Evolutionary conservation across 352 stramenopile genomes (phyloP), one percentile per base, ranked within the genome.

Genomic region (Thraustochytrium striatum): DNA sequence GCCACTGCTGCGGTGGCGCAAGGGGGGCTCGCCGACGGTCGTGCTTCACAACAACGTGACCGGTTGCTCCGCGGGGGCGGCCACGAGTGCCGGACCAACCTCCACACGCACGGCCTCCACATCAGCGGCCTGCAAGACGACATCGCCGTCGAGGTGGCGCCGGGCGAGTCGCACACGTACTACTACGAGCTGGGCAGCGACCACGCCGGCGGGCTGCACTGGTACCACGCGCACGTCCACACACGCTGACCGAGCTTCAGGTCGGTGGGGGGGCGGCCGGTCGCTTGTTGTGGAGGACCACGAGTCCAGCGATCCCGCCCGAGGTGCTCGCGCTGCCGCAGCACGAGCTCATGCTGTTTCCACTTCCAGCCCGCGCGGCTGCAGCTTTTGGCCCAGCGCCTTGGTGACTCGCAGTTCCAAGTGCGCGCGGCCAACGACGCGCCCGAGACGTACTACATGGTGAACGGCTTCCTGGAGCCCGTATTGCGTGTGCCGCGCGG

Each of bases 191-290:
- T 87, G 25, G 57, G 68, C n/a, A 32, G 16, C 1, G 70, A 83
- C 78, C 84, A 86, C 58, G 70, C 78, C 41, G 69, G 62, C 43
- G 83, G 82, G 16, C 80, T 62, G 5, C 79, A 78, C 72, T 84
- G 83, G 83, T 85, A 85, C 61, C 84, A 87, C 52, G 9, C 84
- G 0, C 84, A 87, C 81, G n/a, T 43, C 21, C 72, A 85, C 44
- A 39, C 86, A 16, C 88, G 82, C 0, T 89, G 16, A 52, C 92
- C 25, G 89, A 89, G 62, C 39, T 89, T 62, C 88, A 93, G 69
- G 87, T 93, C 69, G 86, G 84, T 1, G 89, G 89, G 11, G 89
- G 89, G 5, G 92, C 92, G 62, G 69, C 78, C 68, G 84, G 82
- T 44, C 85, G 62, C 33, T 87, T 7, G 69, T 87, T 35, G 59